Conservation (phyloP, 371 early-diverging fungal genomes). For the Zychaea mexicana region DNA sequence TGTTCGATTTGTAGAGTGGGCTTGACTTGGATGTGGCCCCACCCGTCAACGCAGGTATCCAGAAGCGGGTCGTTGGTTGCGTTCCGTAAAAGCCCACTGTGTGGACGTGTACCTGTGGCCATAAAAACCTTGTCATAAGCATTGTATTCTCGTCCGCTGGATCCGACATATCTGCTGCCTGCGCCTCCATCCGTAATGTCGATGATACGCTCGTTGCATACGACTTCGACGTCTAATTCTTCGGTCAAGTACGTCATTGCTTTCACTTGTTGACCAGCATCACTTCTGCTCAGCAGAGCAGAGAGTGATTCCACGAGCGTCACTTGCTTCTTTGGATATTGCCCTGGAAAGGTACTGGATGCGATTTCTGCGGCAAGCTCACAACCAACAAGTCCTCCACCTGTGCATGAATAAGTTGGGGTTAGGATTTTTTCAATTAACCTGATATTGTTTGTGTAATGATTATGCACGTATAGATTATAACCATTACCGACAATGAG, state of each 20-base stretch:
- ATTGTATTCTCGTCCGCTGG: conserved; percentile 5
- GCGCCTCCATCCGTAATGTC: conserved; percentile 23
- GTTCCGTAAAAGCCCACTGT: conserved; percentile 27
- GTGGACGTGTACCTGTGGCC: conserved; percentile 44
- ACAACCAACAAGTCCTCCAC: conserved; percentile 69
- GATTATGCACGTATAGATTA: too few relatives aligned
- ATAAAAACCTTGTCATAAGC: conserved; percentile 37
- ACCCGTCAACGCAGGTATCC: conserved; percentile 30
- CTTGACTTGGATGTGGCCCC: conserved; percentile 52
- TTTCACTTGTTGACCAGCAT: conserved; percentile 40
- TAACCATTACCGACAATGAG: conserved; percentile 41
- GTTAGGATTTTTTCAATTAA: too few relatives aligned
- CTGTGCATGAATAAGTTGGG: too few relatives aligned
- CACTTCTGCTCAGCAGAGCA: conserved; percentile 36
- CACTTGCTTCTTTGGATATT: conserved; percentile 53
- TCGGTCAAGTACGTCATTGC: conserved; percentile 45
- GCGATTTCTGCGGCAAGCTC: conserved; percentile 67
- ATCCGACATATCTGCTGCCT: conserved; percentile 23
- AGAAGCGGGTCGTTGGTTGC: conserved; percentile 7
- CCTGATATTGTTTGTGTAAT: too few relatives aligned
- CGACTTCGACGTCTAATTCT: conserved; percentile 59
- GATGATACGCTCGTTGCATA: conserved; percentile 61
- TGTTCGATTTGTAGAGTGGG: conserved; percentile 67
- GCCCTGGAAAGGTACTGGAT: conserved; percentile 17
- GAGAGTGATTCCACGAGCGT: conserved; percentile 52